Conservation (phyloP, 352 stramenopile genomes). For the Paralagenidium karlingii region DNA sequence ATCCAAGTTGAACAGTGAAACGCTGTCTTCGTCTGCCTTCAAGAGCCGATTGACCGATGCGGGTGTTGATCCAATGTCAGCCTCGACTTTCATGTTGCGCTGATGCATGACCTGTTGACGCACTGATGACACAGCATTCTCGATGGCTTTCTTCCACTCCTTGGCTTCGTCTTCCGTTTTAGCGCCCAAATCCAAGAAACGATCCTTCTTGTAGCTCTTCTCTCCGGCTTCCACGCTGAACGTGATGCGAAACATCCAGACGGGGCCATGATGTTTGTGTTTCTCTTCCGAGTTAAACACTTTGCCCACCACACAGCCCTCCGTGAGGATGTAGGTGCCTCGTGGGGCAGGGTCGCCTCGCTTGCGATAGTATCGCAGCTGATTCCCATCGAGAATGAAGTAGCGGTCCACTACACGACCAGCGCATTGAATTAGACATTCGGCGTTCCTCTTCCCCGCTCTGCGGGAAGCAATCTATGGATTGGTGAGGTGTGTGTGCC, state of each 20-base stretch:
- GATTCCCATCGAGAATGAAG: slow-evolving; percentile 76
- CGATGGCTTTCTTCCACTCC: slow-evolving; percentile 69
- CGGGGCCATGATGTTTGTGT: slow-evolving; percentile 74
- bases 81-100: slow-evolving; percentile 61
- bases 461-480: background rate
- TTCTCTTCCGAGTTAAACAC: slow-evolving; percentile 85
- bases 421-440: background rate
- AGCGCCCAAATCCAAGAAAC: slow-evolving; percentile 73
- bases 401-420: slow-evolving; percentile 58
- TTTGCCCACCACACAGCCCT: slow-evolving; percentile 57
- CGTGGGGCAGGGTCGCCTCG: slow-evolving; percentile 66
- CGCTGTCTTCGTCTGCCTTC: slow-evolving; percentile 70
- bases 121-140: slow-evolving; percentile 67
- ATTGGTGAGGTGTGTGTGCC: background rate
- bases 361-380: slow-evolving; percentile 81
- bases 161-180: slow-evolving; percentile 75
- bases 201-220: slow-evolving; percentile 84
- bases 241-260: slow-evolving; percentile 86
- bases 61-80: slow-evolving; percentile 56
- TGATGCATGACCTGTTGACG: slow-evolving; percentile 60
- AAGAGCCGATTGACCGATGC: slow-evolving; percentile 49
- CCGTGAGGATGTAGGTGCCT: slow-evolving; percentile 77
- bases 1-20: slow-evolving; percentile 81
- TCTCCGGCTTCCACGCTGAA: slow-evolving; percentile 61
- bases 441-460: background rate